These are phyloP conservation scores for Bjerkandera adusta DNA, from an alignment of 1,284 basidiomycete genomes.

Conservation along the genomic window DNA sequence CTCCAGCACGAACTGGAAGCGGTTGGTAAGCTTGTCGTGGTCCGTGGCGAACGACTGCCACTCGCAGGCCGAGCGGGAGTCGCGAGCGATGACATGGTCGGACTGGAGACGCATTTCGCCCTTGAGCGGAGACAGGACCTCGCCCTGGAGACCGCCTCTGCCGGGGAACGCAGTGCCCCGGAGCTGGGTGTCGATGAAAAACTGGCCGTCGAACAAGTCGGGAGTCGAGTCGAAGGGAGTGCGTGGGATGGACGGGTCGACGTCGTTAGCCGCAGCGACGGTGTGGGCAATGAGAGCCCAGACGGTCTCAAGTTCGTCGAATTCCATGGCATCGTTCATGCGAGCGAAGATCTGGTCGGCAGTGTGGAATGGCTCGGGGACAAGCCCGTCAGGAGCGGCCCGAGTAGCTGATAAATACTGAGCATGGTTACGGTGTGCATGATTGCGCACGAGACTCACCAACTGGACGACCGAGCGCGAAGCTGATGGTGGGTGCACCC, in stretches of 20 bases:
- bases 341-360: conserved; percentile 14
- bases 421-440: background rate
- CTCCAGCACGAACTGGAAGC: conserved; percentile 30
- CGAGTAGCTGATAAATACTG: conserved; percentile 2
- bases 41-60: conserved; percentile 29
- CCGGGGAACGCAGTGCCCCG: conserved; percentile 20
- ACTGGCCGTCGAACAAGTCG: conserved; percentile 5
- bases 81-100: conserved; percentile 15
- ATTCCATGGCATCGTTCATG: conserved; percentile 16
- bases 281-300: conserved; percentile 25
- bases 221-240: conserved; percentile 13
- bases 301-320: conserved; percentile 24
- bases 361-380: conserved; percentile 17
- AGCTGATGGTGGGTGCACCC: too few relatives aligned
- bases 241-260: conserved; percentile 25
- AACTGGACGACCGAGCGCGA: too few relatives aligned
- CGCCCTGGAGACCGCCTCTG: too few relatives aligned
- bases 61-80: conserved; percentile 22
- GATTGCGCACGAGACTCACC: too few relatives aligned
- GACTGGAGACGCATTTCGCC: conserved; percentile 14
- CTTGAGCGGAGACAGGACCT: too few relatives aligned
- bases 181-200: conserved; percentile 17
- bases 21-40: conserved; percentile 27
- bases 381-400: conserved; percentile 17
- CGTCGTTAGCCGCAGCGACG: conserved; percentile 24